These are phyloP conservation scores for Lipomyces lipofer DNA, from an alignment of 805 yeast genomes.

Conservation along the genomic window DNA sequence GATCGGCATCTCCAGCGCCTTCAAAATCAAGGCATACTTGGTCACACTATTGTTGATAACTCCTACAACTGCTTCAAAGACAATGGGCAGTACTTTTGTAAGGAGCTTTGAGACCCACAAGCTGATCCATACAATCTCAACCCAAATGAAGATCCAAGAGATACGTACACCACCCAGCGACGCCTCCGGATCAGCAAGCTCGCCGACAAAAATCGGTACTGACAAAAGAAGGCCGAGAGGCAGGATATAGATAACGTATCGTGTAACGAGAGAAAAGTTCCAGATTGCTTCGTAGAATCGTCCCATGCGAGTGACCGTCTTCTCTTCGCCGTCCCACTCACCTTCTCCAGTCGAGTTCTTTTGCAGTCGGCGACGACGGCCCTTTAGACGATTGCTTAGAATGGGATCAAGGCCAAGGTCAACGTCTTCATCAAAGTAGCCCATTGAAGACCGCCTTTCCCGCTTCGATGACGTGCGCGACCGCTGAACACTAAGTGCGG, in stretches of 20 bases:
- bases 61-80: conserved; percentile 37
- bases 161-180: conserved; percentile 40
- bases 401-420: not conserved
- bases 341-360: not conserved
- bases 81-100: conserved; percentile 41
- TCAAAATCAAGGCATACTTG: conserved; percentile 37
- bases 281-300: conserved; percentile 8
- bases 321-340: not conserved
- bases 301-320: conserved; percentile 1
- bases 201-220: conserved; percentile 44
- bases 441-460: not conserved
- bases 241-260: conserved; percentile 41
- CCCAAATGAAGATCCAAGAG: conserved; percentile 45
- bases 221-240: conserved; percentile 43
- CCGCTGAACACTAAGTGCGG: not conserved
- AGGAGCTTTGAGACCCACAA: conserved; percentile 39
- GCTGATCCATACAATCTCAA: conserved; percentile 44
- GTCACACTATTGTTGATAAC: conserved; percentile 39
- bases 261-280: conserved; percentile 34
- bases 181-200: conserved; percentile 39
- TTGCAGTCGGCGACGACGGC: conserved; percentile 2
- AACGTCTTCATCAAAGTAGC: not conserved
- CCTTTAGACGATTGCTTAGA: not conserved
- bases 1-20: conserved; percentile 41
- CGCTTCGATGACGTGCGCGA: not conserved